These are phyloP conservation scores for Suhomyces yuchorum DNA, from an alignment of 1,139 yeast genomes.

Conservation along the genomic window DNA sequence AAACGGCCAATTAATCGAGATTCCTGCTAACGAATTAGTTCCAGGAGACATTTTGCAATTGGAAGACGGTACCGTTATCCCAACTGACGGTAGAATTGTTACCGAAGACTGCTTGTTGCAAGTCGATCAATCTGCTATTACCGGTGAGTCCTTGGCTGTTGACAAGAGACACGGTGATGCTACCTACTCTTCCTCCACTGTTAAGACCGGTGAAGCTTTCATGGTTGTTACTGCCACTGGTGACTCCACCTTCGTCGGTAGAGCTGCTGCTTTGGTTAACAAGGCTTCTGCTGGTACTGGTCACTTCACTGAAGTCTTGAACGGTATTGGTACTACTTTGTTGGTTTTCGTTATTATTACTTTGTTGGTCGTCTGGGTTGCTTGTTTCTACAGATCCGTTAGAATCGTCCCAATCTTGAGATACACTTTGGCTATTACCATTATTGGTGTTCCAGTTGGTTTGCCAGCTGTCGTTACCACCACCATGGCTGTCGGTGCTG, in stretches of 20 bases:
- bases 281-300: slow-evolving; percentile 93
- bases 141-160: slow-evolving; percentile 97
- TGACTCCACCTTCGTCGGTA: slow-evolving; percentile 89
- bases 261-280: slow-evolving; percentile 97
- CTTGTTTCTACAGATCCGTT: slow-evolving; percentile 94
- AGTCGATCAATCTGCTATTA: slow-evolving; percentile 96
- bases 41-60: slow-evolving; percentile 92
- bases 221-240: slow-evolving; percentile 96
- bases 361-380: slow-evolving; percentile 86
- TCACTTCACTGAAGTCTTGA: slow-evolving; percentile 96
- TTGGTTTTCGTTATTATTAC: slow-evolving; percentile 88
- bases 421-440: slow-evolving; percentile 93
- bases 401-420: slow-evolving; percentile 88
- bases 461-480: slow-evolving; percentile 99
- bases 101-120: slow-evolving; percentile 88
- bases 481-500: slow-evolving; percentile 99
- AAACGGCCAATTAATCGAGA: slow-evolving; percentile 75
- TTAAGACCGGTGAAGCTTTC: slow-evolving; percentile 95
- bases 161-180: slow-evolving; percentile 90
- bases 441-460: slow-evolving; percentile 99
- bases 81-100: slow-evolving; percentile 93
- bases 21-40: slow-evolving; percentile 80
- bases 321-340: slow-evolving; percentile 94
- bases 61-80: slow-evolving; percentile 94
- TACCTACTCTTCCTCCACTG: slow-evolving; percentile 91